These are phyloP conservation scores for Monilinia laxa DNA, from an alignment of 2,329 filamentous ascomycete genomes.

Conservation along the genomic window DNA sequence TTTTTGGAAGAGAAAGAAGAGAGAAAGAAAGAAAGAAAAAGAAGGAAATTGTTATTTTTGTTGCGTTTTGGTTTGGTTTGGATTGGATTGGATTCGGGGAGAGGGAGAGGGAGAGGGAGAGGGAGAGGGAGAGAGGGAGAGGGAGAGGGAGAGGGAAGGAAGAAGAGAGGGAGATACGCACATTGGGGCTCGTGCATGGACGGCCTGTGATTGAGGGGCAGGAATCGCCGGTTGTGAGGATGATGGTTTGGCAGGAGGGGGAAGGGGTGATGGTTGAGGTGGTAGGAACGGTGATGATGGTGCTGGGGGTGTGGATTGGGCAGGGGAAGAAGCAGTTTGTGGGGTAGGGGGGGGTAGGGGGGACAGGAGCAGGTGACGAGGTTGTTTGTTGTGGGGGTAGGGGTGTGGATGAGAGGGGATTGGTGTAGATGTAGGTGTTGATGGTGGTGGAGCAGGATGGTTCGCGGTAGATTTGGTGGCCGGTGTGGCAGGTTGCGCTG, in stretches of 20 bases:
- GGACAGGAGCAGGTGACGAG: constrained; percentile 15
- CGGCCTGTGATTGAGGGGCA: too few species aligned
- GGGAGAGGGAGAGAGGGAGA: too few species aligned
- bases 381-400: neutral
- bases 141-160: too few species aligned
- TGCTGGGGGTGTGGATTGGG: neutral
- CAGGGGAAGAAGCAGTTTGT: constrained; percentile 6
- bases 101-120: too few species aligned
- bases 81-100: too few species aligned
- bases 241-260: neutral
- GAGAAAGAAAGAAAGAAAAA: too few species aligned
- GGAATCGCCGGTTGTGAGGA: neutral
- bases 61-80: too few species aligned
- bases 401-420: neutral
- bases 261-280: neutral
- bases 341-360: constrained; percentile 15
- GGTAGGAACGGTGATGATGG: too few species aligned
- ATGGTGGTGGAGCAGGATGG: neutral
- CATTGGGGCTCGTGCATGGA: too few species aligned
- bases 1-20: too few species aligned
- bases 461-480: constrained; percentile 17
- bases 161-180: too few species aligned
- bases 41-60: too few species aligned
- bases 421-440: neutral
- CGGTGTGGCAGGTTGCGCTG: constrained; percentile 26